These are phyloP conservation scores for Geotrichum ghanense DNA, from an alignment of 805 yeast species.

Conservation along the genomic window DNA sequence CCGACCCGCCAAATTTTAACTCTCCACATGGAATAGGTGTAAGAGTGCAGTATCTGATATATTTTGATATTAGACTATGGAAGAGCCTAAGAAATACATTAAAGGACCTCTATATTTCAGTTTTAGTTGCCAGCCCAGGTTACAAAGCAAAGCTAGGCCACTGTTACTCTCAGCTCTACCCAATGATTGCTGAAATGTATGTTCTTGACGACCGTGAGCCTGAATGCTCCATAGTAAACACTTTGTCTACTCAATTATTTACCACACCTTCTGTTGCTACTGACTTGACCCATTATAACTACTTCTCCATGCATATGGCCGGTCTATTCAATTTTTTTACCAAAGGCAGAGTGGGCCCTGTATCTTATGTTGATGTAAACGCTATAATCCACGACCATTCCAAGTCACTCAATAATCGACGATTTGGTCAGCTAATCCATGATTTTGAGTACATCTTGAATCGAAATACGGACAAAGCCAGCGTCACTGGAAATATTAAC, in stretches of 20 bases:
- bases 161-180: slow-evolving; percentile 78
- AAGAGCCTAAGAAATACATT: slow-evolving; percentile 44
- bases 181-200: slow-evolving; percentile 59
- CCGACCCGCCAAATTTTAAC: not conserved
- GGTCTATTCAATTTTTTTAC: slow-evolving; percentile 54
- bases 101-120: slow-evolving; percentile 54
- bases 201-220: slow-evolving; percentile 77
- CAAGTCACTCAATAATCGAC: slow-evolving; percentile 47
- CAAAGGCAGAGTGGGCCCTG: slow-evolving; percentile 36
- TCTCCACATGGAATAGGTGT: slow-evolving; percentile 8
- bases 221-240: slow-evolving; percentile 61
- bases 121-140: slow-evolving; percentile 47
- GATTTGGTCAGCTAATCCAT: slow-evolving; percentile 68
- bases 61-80: slow-evolving; percentile 65
- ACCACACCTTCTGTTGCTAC: slow-evolving; percentile 78
- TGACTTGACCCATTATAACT: slow-evolving; percentile 51
- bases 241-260: slow-evolving; percentile 73
- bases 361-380: slow-evolving; percentile 29
- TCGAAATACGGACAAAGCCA: slow-evolving; percentile 46
- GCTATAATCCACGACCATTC: slow-evolving; percentile 23
- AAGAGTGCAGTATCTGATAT: slow-evolving; percentile 47
- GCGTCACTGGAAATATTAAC: slow-evolving; percentile 33
- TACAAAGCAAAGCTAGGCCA: slow-evolving; percentile 52
- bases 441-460: slow-evolving; percentile 71
- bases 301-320: slow-evolving; percentile 49